Evolutionary conservation across 768 basidiomycete genomes (phyloP), one percentile per base, ranked within the genome.

Genomic region (Trametopsis cervina): DNA sequence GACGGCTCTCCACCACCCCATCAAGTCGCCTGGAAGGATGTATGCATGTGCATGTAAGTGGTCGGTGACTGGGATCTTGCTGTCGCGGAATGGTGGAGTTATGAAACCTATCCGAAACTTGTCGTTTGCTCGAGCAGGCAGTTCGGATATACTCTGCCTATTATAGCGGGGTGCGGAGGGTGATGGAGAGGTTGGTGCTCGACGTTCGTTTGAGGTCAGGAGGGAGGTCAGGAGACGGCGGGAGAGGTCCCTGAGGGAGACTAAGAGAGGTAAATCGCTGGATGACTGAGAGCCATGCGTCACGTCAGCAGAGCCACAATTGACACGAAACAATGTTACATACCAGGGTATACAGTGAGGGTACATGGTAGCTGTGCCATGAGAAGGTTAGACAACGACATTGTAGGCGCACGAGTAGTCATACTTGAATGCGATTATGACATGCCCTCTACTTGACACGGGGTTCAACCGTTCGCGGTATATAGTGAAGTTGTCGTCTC

Each of bases 11-110:
- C 79, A 83, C 85, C 85, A 89, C 43, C 85, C 83, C 57, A 81
- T 66, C 25, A 74, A 68, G 62, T 89, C 81, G 5, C 78, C 69
- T 10, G 82, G 78, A 11, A 68, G 69, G 42, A 87, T 73, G 60
- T 79, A 88, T 4, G 83, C 86, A 62, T 89, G 87, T 0, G 77
- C 78, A 60, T 89, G 86, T 22, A 88, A 73, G 60, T 89, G 86
- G 63, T 88, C 85, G 22, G 80, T 83, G 41, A 89, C 77, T 12
- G 87, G 86, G 36, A 88, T 85, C 61, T 84, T 85, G 65, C 67
- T 78, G 60, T 89, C 86, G 56, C 73, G 80, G 68, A 86, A 85
- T 0, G 85, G 85, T 13, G 83, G 79, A 0, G 85, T 84, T 52
- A 88, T 87, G 68, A 88, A 89, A 33, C 85, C 85, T 52, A 88